Evolutionary conservation across 129 eudicot species (phyloP).

Genomic region (Flaveria sonorensis): DNA sequence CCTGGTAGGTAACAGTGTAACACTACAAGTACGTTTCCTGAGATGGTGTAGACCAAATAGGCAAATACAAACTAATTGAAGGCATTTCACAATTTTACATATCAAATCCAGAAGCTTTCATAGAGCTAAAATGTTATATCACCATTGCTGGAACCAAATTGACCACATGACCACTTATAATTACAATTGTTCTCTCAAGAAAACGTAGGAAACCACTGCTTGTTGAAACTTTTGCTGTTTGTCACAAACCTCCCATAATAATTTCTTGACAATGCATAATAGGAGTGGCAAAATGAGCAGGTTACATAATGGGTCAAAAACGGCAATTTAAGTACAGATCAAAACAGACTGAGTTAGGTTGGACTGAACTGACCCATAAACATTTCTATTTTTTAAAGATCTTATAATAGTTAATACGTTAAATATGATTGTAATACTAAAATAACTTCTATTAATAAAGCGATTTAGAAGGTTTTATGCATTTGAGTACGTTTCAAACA

Average conservation of each 20-base stretch:
- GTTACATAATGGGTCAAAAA: background rate
- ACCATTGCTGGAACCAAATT: constrained; percentile 6
- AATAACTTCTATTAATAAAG: background rate
- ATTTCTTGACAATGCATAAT: background rate
- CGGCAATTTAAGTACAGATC: background rate
- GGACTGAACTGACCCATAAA: background rate
- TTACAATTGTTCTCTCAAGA: background rate
- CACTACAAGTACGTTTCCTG: constrained; percentile 3
- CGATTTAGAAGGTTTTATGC: background rate
- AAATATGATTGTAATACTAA: background rate
- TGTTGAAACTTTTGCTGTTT: background rate
- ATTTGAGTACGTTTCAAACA: background rate
- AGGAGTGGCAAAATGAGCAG: background rate
- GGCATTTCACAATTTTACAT: background rate
- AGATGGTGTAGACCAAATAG: background rate
- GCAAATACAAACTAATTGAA: background rate
- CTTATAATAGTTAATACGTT: background rate
- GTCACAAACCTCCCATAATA: background rate
- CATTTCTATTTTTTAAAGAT: background rate
- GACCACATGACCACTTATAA: background rate
- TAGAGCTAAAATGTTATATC: background rate
- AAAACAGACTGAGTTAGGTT: background rate
- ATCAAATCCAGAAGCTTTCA: constrained; percentile 20
- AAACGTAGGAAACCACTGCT: constrained; percentile 7
- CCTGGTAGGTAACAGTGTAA: constrained; percentile 61